Base-by-base conservation (phyloP, 2,329 filamentous ascomycete genomes). In the Calonectria leucothoes region DNA sequence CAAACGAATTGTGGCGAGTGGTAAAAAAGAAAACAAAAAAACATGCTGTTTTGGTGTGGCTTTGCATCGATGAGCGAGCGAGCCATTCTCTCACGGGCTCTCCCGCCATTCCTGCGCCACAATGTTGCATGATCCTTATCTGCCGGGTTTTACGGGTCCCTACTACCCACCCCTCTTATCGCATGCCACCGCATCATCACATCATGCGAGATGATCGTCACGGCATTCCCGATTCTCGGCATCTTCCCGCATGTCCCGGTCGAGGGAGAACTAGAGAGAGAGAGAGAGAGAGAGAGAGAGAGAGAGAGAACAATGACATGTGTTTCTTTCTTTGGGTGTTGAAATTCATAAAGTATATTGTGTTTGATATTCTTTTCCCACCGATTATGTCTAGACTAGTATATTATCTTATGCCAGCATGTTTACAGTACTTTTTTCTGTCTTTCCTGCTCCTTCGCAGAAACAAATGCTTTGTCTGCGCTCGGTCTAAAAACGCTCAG, bases 191-290 rank as follows among this genome's bases (percentile, higher is more conserved):
- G 20, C 23, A 61, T 42, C 12, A 42, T 33, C 39, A 42, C 25
- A 63, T 45, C 59, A 64, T 64, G 59, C 59, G 59, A 64, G 59
- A 64, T 59, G 55, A 59, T 64, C 59, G 59, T 64, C 37, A 29
- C 59, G 59, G 59, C 59, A 64, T 64, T 45, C 37, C 37, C 23
- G 35, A 61, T 25, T 42, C 23, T 45, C 37, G 59, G 59, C 39
- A 64, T 23, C 37, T 31, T 64, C 17, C 59, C 35, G 59, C 59
- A 31, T 27, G 33, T 39, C n/a, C 33, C 33, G 33, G 29, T 8
- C 15, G 12, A 35, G 8, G 29, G 49, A 33, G 29, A 33, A 14
- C 2, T 5, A 37, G 35, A n/a, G 5, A 6, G 12, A 23, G 11
- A 49, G 20, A 2, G 5, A 25, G 23, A 35, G 10, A 6, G 4